Conservation (phyloP, 805 yeast species). For the Isabelozyma gotoi region DNA sequence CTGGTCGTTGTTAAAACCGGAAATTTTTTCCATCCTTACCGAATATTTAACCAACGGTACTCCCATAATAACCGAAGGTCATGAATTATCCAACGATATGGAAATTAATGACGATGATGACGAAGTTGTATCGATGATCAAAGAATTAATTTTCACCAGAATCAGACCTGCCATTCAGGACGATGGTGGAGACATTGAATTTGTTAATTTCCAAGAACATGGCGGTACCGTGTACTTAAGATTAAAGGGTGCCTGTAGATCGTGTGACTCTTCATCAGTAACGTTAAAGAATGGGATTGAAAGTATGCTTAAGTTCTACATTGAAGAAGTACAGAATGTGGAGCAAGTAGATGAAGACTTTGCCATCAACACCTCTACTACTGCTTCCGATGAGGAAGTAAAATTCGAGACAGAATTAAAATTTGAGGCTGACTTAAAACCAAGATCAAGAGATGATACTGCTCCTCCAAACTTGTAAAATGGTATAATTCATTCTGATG, state of each 20-base stretch:
- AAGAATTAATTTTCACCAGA: slow-evolving; percentile 66
- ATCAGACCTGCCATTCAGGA: slow-evolving; percentile 74
- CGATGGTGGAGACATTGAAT: slow-evolving; percentile 75
- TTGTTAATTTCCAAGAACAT: slow-evolving; percentile 54
- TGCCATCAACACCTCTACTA: slow-evolving; percentile 7
- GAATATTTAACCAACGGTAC: slow-evolving; percentile 56
- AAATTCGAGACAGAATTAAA: slow-evolving; percentile 16
- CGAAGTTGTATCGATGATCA: slow-evolving; percentile 64
- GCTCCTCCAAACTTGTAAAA: slow-evolving; percentile 27
- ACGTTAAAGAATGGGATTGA: slow-evolving; percentile 70
- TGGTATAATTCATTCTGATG: slow-evolving; percentile 5
- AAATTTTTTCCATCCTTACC: slow-evolving; percentile 58
- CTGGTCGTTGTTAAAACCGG: slow-evolving; percentile 67
- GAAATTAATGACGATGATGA: slow-evolving; percentile 60
- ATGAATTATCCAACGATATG: slow-evolving; percentile 34
- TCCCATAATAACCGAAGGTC: slow-evolving; percentile 46
- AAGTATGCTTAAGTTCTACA: slow-evolving; percentile 67
- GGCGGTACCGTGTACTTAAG: slow-evolving; percentile 58
- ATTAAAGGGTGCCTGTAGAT: slow-evolving; percentile 69
- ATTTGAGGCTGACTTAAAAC: slow-evolving; percentile 13
- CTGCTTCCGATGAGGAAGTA: slow-evolving; percentile 2
- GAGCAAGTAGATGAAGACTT: slow-evolving; percentile 47
- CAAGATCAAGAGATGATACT: slow-evolving; percentile 22
- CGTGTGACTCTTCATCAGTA: slow-evolving; percentile 67
- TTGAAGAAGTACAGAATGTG: slow-evolving; percentile 65